Evolutionary conservation across 2,329 filamentous ascomycete genomes (phyloP).

Genomic region (Ceratocystis huliohia): DNA sequence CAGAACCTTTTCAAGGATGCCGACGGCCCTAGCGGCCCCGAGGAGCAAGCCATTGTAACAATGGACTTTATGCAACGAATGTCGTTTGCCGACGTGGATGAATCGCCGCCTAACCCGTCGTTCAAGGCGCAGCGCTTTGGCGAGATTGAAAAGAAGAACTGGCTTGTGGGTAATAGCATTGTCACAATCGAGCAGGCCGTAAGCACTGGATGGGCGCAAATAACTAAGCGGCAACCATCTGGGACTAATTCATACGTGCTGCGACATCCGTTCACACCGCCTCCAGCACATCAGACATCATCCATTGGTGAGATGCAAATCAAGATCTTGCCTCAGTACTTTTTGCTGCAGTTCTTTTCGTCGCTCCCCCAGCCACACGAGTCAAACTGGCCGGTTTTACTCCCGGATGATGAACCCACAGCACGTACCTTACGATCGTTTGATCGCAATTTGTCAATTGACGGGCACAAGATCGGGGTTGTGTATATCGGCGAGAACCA

Average conservation of each 20-base stretch:
- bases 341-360: constrained; percentile 57
- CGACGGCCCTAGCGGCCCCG: constrained; percentile 56
- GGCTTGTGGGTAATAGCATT: constrained; percentile 62
- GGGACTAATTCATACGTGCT: constrained; percentile 48
- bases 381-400: constrained; percentile 55
- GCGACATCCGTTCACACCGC: constrained; percentile 46
- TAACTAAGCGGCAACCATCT: constrained; percentile 60
- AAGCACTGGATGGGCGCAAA: constrained; percentile 53
- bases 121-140: constrained; percentile 55
- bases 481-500: constrained; percentile 87
- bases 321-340: constrained; percentile 57
- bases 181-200: constrained; percentile 61
- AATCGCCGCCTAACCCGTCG: constrained; percentile 53
- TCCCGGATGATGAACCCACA: constrained; percentile 58
- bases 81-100: constrained; percentile 72
- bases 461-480: constrained; percentile 90
- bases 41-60: constrained; percentile 87
- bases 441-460: constrained; percentile 77
- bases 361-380: constrained; percentile 47
- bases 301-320: constrained; percentile 38
- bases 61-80: constrained; percentile 91
- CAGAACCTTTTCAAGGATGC: constrained; percentile 72
- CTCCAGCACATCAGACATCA: constrained; percentile 41
- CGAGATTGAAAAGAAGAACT: constrained; percentile 52
- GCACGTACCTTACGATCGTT: constrained; percentile 67